Base-by-base conservation (phyloP, 2,329 filamentous ascomycete genomes). In the Ceratocystis colombiana region DNA sequence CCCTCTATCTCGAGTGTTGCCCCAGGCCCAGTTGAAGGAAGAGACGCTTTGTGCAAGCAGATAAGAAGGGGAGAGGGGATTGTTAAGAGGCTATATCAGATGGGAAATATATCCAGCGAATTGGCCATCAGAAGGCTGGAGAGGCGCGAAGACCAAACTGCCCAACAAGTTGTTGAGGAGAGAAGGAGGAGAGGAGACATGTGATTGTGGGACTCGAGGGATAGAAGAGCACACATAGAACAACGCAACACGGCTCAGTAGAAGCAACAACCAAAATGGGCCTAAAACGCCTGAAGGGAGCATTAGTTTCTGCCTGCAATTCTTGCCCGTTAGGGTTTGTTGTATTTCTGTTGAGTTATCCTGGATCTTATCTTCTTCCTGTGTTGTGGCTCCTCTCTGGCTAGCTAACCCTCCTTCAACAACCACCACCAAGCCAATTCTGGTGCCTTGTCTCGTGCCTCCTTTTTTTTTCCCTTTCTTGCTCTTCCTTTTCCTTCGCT, bases 361-460 rank as follows among this genome's bases (percentile, higher is more conserved):
- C 22, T 57, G 53, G 25, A 57, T 57, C 53, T 57, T 57, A 33
- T 57, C 53, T 57, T n/a, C 4, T 57, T 10, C 22, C 30, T 17
- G 25, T 12, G 37, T 5, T 41, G 37, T 41, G 37, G 37, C 37
- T 41, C 37, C 37, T 12, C 37, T 41, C 37, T 41, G 37, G 3
- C 37, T 12, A 41, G 37, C 37, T 12, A 41, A 41, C 33, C 33
- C 37, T 41, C 37, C 37, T 41, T 33, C 25, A 30, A 28, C 30
- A 30, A 28, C 30, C 53, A 57, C 53, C 53, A 57, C 53, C 53
- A 33, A 57, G 30, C 53, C 53, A 57, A 57, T 57, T 30, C 20
- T 57, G 53, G 53, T 17, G 22, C 53, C 53, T 57, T 57, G 53
- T 57, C 53, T 57, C 53, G 53, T 57, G 53, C 53, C 53, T 57